phyloP scores from a whole-genome alignment of 129 eudicot genomes.

The carrot (Daucus carota) region DNA sequence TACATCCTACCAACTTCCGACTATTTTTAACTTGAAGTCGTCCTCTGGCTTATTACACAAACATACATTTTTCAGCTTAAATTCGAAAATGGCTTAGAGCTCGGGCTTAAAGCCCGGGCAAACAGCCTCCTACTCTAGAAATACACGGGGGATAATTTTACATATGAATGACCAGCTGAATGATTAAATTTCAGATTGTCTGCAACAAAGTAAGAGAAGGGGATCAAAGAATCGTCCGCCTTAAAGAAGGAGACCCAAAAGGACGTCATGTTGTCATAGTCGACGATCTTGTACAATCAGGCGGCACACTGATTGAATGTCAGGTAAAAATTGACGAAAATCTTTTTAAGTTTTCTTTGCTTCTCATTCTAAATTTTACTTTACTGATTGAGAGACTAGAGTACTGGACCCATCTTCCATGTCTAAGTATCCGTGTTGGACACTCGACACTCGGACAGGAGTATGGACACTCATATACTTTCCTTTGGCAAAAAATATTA shows the following conservation, averaged over 20 bases:
- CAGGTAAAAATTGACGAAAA: slow-evolving; percentile 43
- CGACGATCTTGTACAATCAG: slow-evolving; percentile 98
- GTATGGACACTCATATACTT: background rate
- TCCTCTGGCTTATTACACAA: no score
- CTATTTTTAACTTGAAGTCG: no score
- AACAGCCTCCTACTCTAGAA: background rate
- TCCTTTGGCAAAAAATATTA: background rate
- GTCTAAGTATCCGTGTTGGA: background rate
- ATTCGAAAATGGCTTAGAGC: no score
- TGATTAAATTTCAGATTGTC: slow-evolving; percentile 45
- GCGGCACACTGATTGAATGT: slow-evolving; percentile 91
- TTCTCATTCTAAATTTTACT: background rate
- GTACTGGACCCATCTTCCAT: background rate
- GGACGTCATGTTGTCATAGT: slow-evolving; percentile 99
- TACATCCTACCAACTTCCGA: no score
- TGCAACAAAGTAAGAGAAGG: slow-evolving; percentile 99
- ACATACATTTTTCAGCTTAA: no score
- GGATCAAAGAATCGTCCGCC: slow-evolving; percentile 83
- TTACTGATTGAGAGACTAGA: background rate
- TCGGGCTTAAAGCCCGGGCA: no score
- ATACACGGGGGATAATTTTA: background rate
- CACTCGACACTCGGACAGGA: background rate
- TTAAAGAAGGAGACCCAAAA: slow-evolving; percentile 94
- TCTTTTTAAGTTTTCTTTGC: slow-evolving; percentile 3
- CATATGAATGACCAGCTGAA: slow-evolving; percentile 18